phyloP scores from a whole-genome alignment of 1,284 basidiomycete species.

The Agaricales sp. region DNA sequence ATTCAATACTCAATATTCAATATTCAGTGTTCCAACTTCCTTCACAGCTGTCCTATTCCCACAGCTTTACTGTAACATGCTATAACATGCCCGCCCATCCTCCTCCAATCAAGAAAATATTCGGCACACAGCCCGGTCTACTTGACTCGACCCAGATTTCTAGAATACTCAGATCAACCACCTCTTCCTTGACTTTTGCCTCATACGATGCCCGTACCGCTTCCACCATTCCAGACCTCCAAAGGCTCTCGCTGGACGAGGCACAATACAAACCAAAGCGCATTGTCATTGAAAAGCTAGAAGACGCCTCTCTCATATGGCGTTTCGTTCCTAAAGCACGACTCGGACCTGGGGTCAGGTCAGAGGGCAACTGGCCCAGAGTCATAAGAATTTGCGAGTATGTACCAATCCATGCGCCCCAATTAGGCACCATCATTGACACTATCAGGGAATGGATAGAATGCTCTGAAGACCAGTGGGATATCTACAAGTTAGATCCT shows the following conservation, averaged over 20 bases:
- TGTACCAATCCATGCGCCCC: constrained; percentile 17
- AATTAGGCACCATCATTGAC: neutral
- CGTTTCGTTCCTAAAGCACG: constrained; percentile 64
- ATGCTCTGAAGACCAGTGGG: constrained; percentile 68
- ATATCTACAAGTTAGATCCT: constrained; percentile 70
- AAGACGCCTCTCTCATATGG: constrained; percentile 47
- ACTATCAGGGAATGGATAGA: constrained; percentile 32
- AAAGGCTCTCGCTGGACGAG: constrained; percentile 31
- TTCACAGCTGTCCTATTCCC: neutral
- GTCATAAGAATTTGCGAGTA: constrained; percentile 59
- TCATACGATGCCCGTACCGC: constrained; percentile 60
- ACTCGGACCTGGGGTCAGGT: constrained; percentile 37
- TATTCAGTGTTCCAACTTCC: neutral
- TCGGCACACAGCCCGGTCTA: constrained; percentile 37
- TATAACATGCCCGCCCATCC: neutral
- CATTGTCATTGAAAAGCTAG: constrained; percentile 54
- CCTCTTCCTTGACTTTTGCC: constrained; percentile 52
- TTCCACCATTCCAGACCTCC: constrained; percentile 19
- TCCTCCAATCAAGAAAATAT: constrained; percentile 12
- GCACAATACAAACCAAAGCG: constrained; percentile 49
- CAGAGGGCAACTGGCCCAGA: constrained; percentile 65
- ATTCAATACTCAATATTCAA: neutral
- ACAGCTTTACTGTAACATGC: no score
- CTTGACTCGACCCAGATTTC: constrained; percentile 48
- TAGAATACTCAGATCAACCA: constrained; percentile 45